Percentiles rank a stretch among this genome's conserved stretches.
Evolutionary conservation across 352 stramenopile genomes (phyloP).

Genomic region (Globisporangium emineosum): DNA sequence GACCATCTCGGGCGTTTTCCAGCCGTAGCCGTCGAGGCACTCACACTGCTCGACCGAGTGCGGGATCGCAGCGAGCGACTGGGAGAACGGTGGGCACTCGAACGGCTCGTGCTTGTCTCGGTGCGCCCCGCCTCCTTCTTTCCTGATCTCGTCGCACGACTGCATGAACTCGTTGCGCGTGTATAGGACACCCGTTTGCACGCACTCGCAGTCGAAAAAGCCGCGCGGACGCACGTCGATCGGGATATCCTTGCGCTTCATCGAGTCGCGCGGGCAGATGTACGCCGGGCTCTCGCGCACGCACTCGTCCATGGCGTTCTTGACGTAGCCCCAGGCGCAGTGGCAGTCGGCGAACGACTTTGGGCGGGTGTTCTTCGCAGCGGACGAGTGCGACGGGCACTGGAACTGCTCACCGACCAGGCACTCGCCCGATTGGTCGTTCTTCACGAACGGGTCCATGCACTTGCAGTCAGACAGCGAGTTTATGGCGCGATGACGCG

Average conservation of each 20-base stretch:
- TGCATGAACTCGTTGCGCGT: constrained; percentile 57
- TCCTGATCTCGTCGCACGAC: constrained; percentile 32
- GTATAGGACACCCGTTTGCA: constrained; percentile 33
- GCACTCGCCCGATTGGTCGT: constrained; percentile 73
- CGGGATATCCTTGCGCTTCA: constrained; percentile 35
- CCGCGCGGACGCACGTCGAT: constrained; percentile 41
- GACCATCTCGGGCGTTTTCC: constrained; percentile 67
- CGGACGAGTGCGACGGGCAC: constrained; percentile 37
- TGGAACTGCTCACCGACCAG: constrained; percentile 24
- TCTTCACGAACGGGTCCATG: constrained; percentile 57
- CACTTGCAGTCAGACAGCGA: constrained; percentile 80
- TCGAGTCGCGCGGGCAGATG: constrained; percentile 60
- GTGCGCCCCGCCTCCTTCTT: constrained; percentile 22
- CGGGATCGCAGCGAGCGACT: constrained; percentile 41
- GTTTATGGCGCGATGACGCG: constrained; percentile 21
- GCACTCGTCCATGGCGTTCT: constrained; percentile 38
- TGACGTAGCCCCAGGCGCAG: constrained; percentile 73
- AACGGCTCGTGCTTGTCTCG: constrained; percentile 22
- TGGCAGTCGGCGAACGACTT: constrained; percentile 68
- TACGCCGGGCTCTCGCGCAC: constrained; percentile 52
- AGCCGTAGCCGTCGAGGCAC: constrained; percentile 70
- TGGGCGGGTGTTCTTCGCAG: constrained; percentile 25
- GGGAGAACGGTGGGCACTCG: constrained; percentile 59
- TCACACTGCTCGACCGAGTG: constrained; percentile 76
- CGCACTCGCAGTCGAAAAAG: constrained; percentile 78